Conservation (phyloP, 2,329 filamentous ascomycete species). For the Colletotrichum viniferum region DNA sequence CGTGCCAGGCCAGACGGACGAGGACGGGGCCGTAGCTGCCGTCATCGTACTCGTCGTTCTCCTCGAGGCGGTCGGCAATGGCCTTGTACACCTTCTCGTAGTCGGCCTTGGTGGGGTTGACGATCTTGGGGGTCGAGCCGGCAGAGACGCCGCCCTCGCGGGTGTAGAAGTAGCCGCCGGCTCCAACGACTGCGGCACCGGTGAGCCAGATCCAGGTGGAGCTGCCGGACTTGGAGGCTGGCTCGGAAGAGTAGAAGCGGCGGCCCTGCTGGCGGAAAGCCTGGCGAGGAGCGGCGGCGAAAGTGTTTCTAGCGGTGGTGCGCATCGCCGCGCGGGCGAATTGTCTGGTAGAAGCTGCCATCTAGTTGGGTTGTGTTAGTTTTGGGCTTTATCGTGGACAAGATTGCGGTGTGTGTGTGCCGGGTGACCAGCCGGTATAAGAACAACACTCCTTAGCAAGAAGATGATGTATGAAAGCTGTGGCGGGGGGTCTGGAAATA, state of each 20-base stretch:
- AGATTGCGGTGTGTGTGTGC: background rate
- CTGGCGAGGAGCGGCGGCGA: slow-evolving; percentile 65
- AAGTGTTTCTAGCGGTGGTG: slow-evolving; percentile 61
- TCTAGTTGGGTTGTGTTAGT: background rate
- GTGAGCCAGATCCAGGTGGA: slow-evolving; percentile 59
- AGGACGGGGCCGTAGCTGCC: slow-evolving; percentile 94
- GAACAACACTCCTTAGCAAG: background rate
- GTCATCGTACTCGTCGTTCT: slow-evolving; percentile 95
- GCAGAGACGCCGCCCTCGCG: slow-evolving; percentile 56
- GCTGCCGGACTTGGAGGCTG: slow-evolving; percentile 54
- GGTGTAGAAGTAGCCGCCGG: slow-evolving; percentile 71
- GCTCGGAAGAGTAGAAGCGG: slow-evolving; percentile 79
- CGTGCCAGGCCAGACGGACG: slow-evolving; percentile 91
- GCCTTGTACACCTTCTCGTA: slow-evolving; percentile 96
- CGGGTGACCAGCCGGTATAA: background rate
- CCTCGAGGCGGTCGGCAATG: slow-evolving; percentile 78
- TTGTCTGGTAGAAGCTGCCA: slow-evolving; percentile 37
- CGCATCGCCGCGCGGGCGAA: slow-evolving; percentile 64
- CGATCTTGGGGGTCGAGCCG: slow-evolving; percentile 53
- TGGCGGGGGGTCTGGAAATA: background rate
- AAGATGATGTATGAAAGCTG: background rate
- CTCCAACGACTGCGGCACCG: slow-evolving; percentile 62
- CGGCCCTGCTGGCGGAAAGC: slow-evolving; percentile 76
- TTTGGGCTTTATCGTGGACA: background rate
- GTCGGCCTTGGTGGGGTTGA: slow-evolving; percentile 78